phyloP scores from a whole-genome alignment of 108 stramenopile genomes.

The Nitzschia sp. region DNA sequence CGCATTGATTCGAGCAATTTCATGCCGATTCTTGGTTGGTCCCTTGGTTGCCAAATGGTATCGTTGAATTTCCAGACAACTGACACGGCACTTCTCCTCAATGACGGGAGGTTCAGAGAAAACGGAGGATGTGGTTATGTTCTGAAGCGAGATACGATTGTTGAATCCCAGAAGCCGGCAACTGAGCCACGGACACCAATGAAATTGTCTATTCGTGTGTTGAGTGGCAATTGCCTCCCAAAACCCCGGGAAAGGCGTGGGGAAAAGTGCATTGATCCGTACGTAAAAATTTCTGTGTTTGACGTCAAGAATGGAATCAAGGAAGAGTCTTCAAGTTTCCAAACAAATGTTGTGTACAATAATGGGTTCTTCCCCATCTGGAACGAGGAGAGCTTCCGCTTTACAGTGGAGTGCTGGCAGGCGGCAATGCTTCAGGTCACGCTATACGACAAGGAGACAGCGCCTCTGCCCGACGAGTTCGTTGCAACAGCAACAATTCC shows the following conservation, averaged over 20 bases:
- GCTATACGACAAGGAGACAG: constrained; percentile 56
- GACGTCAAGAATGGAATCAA: constrained; percentile 66
- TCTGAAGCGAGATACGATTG: constrained; percentile 65
- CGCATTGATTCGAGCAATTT: constrained; percentile 91
- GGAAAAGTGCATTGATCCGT: constrained; percentile 86
- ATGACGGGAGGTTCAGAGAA: constrained; percentile 90
- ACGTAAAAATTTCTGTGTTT: constrained; percentile 64
- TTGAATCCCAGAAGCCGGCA: constrained; percentile 25
- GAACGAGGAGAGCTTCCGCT: constrained; percentile 58
- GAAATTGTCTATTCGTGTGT: constrained; percentile 54
- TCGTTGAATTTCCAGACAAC: constrained; percentile 93
- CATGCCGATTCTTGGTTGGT: constrained; percentile 84
- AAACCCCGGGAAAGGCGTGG: constrained; percentile 68
- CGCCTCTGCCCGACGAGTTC: constrained; percentile 48
- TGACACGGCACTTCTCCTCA: constrained; percentile 74
- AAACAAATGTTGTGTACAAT: constrained; percentile 44
- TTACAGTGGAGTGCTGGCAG: constrained; percentile 53
- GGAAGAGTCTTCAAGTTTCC: constrained; percentile 42
- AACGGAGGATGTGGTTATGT: constrained; percentile 97
- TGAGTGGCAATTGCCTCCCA: constrained; percentile 76
- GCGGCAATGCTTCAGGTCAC: constrained; percentile 74
- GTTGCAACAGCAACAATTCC: constrained; percentile 82
- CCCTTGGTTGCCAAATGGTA: constrained; percentile 85
- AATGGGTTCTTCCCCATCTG: constrained; percentile 85
- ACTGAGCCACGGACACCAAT: constrained; percentile 29